phyloP scores from a whole-genome alignment of 345 rosid species.

The Eucalyptus brandiana region DNA sequence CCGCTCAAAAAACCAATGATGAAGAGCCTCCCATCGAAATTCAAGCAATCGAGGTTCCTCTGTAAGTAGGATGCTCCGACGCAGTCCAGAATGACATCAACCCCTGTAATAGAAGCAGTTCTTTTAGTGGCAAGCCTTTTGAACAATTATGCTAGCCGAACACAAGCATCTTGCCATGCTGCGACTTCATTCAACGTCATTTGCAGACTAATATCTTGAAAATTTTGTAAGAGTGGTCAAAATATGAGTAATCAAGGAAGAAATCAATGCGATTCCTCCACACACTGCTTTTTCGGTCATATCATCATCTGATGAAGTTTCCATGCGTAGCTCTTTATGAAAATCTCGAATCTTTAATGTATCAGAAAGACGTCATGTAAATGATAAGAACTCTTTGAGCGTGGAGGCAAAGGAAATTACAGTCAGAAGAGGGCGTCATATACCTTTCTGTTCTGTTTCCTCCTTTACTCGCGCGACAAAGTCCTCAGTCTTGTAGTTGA shows the following conservation, averaged over 20 bases:
- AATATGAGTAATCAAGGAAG: background rate
- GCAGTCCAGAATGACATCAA: conserved; percentile 77
- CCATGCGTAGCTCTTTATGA: background rate
- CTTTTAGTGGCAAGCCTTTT: background rate
- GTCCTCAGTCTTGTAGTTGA: conserved; percentile 88
- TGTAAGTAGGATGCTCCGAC: conserved; percentile 79
- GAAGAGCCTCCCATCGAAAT: conserved; percentile 77
- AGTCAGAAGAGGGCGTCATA: background rate
- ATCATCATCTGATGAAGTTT: background rate
- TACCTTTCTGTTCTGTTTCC: conserved; percentile 77
- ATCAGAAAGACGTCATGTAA: background rate
- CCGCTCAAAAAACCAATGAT: conserved; percentile 73
- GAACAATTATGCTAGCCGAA: background rate
- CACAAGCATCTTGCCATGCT: background rate
- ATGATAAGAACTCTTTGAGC: background rate
- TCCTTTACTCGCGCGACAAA: conserved; percentile 68
- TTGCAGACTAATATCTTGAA: background rate
- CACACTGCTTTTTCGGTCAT: background rate
- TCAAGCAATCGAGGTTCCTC: conserved; percentile 64
- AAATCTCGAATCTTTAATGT: background rate
- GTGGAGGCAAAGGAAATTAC: background rate
- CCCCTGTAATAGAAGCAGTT: conserved; percentile 18
- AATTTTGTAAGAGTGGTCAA: background rate
- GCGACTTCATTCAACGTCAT: background rate
- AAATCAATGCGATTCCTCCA: background rate